Evolutionary conservation across 2,329 filamentous ascomycete genomes (phyloP).

Genomic region (Cryphonectria japonica): DNA sequence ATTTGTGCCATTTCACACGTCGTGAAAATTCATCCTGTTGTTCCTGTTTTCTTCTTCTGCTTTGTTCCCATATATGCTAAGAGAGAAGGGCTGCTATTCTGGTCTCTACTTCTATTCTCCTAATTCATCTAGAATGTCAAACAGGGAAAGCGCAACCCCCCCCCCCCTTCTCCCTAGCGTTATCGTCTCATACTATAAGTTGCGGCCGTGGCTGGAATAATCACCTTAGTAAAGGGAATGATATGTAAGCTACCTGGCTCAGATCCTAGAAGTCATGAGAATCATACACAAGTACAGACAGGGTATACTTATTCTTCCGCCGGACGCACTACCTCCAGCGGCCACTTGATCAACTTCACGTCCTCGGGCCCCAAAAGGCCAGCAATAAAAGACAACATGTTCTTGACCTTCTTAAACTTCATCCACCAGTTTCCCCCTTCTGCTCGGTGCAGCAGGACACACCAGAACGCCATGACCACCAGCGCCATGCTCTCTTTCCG

Average conservation of each 20-base stretch:
- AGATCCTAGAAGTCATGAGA: background rate
- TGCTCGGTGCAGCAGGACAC: constrained; percentile 33
- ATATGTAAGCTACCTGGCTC: background rate
- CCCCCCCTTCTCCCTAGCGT: background rate
- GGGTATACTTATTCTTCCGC: background rate
- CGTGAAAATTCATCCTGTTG: background rate
- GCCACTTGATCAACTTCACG: constrained; percentile 24
- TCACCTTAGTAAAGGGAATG: background rate
- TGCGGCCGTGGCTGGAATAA: background rate
- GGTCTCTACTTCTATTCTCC: background rate
- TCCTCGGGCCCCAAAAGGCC: constrained; percentile 11
- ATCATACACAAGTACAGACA: background rate
- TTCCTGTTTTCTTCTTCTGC: no score
- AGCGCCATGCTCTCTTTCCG: constrained; percentile 31
- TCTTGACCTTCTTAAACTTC: constrained; percentile 26
- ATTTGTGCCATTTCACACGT: background rate
- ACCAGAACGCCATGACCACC: constrained; percentile 36
- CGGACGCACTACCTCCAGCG: constrained; percentile 12
- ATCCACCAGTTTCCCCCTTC: constrained; percentile 32
- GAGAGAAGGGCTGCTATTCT: background rate
- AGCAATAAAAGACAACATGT: constrained; percentile 21
- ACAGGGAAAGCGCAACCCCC: background rate
- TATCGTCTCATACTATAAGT: background rate
- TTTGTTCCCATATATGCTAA: no score
- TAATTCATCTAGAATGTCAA: background rate